Evolutionary conservation across 345 rosid genomes (phyloP), one percentile per base, ranked within the genome.

Genomic region (Salix purpurea): DNA sequence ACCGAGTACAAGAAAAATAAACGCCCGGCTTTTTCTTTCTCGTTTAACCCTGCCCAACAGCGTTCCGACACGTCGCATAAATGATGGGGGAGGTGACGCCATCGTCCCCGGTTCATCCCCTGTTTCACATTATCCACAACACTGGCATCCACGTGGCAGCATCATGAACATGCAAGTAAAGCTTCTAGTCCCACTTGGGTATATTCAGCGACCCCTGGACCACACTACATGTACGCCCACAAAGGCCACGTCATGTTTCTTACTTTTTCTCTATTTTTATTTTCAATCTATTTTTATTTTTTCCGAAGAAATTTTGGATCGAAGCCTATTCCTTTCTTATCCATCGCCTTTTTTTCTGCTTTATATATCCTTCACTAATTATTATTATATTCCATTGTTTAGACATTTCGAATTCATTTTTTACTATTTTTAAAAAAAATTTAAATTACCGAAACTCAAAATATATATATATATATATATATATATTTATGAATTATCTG

Each of bases 141-240:
- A n/a, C 24, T 42, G 11, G 0, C 15, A 6, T 61, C 78, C 80
- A 84, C 78, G 85, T 83, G 86, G 80, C 71, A 1, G 6, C 48
- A 42, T 30, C 40, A 6, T 18, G 50, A 13, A 7, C 36, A 3
- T 23, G 19, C 69, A 61, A 46, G 69, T 10, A 14, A 13, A 39
- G n/a, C 42, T 5, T 5, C 6, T 9, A 46, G 61, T 23, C 81
- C 73, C 85, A 52, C 69, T 3, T n/a, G 24, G 60, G 71, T 28
- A 56, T 71, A 37, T 83, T 78, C 82, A 46, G 34, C 72, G 68
- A 76, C 81, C 0, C 40, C 0, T 19, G 76, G 83, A 81, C 82
- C 81, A 68, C 72, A 30, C 9, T 11, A 42, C 46, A 42, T 36
- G 37, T 2, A 42, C 46, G 3, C 14, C 11, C 13, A 40, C 44